Evolutionary conservation across 805 yeast genomes (phyloP), one percentile per base, ranked within the genome.

Genomic region (Hanseniaspora osmophila): DNA sequence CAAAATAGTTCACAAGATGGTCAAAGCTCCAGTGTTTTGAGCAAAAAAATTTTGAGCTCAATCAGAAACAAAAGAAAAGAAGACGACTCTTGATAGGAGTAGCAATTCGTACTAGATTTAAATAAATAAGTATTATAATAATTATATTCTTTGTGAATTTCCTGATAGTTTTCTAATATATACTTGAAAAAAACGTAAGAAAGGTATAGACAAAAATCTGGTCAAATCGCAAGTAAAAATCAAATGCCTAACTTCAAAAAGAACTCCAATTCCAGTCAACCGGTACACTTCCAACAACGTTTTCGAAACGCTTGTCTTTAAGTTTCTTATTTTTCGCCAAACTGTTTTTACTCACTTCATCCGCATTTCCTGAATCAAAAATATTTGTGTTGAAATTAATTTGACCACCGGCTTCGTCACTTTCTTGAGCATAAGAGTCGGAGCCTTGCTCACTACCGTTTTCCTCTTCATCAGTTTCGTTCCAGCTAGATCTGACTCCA

Each of bases 181-280:
- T 37, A 41, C 15, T 55, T 64, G 80, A 53, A 80, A 80, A 16
- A 84, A 78, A 49, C 83, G n/a, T n/a, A n/a, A n/a, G n/a, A n/a
- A n/a, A n/a, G n/a, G n/a, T n/a, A n/a, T n/a, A n/a, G n/a, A n/a
- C n/a, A n/a, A n/a, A n/a, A n/a, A n/a, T n/a, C n/a, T n/a, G n/a
- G n/a, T n/a, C n/a, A n/a, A n/a, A n/a, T n/a, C n/a, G n/a, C n/a
- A n/a, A n/a, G n/a, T n/a, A n/a, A n/a, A n/a, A n/a, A n/a, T n/a
- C n/a, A n/a, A n/a, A n/a, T n/a, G n/a, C n/a, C n/a, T n/a, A n/a
- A n/a, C n/a, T n/a, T 55, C 64, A 80, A 53, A 80, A 80, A 16
- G 85, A 78, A 49, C 83, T 76, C 88, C 88, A 80, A 54, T 75
- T 77, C 87, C 87, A 80, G 57, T 80, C 83, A 15, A 80, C 84